Evolutionary conservation across 768 basidiomycete species (phyloP), one percentile per base, ranked within the genome.

Genomic region (Guyanaporus albipodus): DNA sequence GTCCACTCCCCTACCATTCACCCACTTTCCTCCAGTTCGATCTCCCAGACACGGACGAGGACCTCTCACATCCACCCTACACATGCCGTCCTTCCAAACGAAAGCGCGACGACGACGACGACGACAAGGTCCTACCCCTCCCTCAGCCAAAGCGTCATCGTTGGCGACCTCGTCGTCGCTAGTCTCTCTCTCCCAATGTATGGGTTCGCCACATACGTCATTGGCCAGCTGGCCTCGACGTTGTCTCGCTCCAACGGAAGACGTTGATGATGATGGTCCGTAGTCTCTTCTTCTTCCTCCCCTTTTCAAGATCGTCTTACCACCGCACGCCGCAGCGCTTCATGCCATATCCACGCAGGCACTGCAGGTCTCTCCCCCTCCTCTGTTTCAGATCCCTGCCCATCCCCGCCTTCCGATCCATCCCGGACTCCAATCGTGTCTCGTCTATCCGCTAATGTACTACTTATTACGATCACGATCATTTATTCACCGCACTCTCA

Each of bases 21-120:
- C 83, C 83, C 22, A 78, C 76, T 0, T 83, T 84, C 61, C 77
- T 85, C 45, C 79, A 83, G 44, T 84, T 82, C 60, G 79, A 82
- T 46, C 68, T 78, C 19, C 84, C 84, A 0, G 83, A 83, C 66
- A 67, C 78, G 8, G 82, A 83, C 65, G 79, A 83, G 58, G 82
- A 85, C 59, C 75, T 85, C 33, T 85, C 84, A 0, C 78, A 78
- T 52, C 80, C 84, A 7, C 84, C 83, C 0, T 85, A 85, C 70
- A 81, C 69, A n/a, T 66, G 65, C 54, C 66, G 74, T 59, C 67
- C 71, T n/a, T 45, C 67, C 4, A 83, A 83, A 55, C 78, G 82
- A 38, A 82, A 80, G 55, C 78, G 78, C 27, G 51, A 59, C 22
- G 49, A 14, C 0, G 46, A 54, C 42, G 50, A n/a, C 0, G 45